Conservation (phyloP, 371 early-diverging fungal genomes). For the Zopfochytrium polystomum region DNA sequence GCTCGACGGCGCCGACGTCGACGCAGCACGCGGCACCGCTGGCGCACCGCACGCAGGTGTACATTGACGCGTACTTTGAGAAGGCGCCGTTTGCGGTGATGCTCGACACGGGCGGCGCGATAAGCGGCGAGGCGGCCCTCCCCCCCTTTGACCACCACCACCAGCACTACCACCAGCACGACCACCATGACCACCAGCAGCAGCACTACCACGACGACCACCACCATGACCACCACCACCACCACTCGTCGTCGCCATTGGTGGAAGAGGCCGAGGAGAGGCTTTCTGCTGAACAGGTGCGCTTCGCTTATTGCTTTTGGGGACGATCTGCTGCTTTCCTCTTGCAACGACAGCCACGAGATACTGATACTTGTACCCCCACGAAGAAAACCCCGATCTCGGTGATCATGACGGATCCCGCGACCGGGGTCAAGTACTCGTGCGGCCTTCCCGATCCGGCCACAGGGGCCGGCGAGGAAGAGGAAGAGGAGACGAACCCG, state of each 20-base stretch:
- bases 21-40: too few species aligned
- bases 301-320: neutral
- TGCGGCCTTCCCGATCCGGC: neutral
- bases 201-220: too few species aligned
- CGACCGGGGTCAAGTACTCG: neutral
- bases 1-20: too few species aligned
- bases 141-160: too few species aligned
- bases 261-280: neutral
- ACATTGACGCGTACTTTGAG: too few species aligned
- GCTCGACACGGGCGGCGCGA: too few species aligned
- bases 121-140: too few species aligned
- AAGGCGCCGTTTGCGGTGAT: too few species aligned
- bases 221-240: neutral
- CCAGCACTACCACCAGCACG: too few species aligned
- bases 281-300: neutral
- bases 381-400: neutral
- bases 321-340: neutral
- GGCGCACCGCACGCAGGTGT: too few species aligned
- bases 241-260: neutral
- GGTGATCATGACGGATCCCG: neutral
- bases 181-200: too few species aligned
- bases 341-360: neutral
- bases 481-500: neutral
- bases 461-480: neutral
- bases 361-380: neutral